phyloP scores from a whole-genome alignment of 768 basidiomycete genomes.

The Leccinum ochraceum region DNA sequence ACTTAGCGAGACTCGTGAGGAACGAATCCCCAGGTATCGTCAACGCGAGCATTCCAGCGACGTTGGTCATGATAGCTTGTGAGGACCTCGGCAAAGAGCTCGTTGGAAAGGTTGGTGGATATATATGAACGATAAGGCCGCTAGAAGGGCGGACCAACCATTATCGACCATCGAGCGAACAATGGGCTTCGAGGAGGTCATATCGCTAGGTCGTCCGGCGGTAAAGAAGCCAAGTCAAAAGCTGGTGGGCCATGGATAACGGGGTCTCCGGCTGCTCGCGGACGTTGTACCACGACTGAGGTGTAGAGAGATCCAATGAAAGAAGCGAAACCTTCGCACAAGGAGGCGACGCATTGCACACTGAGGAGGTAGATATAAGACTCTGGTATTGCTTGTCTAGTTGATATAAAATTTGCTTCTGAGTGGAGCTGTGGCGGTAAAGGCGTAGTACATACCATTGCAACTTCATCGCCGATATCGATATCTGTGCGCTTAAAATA shows the following conservation, averaged over 20 bases:
- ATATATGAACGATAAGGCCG: slow-evolving; percentile 74
- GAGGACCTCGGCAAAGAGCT: slow-evolving; percentile 86
- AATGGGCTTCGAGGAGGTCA: slow-evolving; percentile 50
- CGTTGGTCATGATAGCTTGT: slow-evolving; percentile 85
- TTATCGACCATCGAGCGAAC: slow-evolving; percentile 59
- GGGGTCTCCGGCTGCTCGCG: slow-evolving; percentile 60
- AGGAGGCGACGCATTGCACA: slow-evolving; percentile 81
- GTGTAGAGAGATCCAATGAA: slow-evolving; percentile 57
- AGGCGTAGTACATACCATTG: slow-evolving; percentile 65
- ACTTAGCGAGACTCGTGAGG: slow-evolving; percentile 83
- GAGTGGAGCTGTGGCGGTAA: not conserved
- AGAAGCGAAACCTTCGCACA: slow-evolving; percentile 83
- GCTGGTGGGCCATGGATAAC: slow-evolving; percentile 71
- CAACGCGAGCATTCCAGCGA: slow-evolving; percentile 86
- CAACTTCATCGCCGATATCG: slow-evolving; percentile 76
- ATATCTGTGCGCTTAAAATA: slow-evolving; percentile 65
- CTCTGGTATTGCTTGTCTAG: slow-evolving; percentile 95
- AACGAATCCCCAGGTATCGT: slow-evolving; percentile 91
- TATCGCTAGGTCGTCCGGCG: slow-evolving; percentile 54
- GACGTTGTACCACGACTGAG: slow-evolving; percentile 64
- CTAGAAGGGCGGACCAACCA: no score
- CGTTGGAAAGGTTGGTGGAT: slow-evolving; percentile 87
- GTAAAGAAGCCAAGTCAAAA: slow-evolving; percentile 59
- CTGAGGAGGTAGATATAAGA: slow-evolving; percentile 91
- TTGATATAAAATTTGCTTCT: slow-evolving; percentile 64